Percentiles rank a stretch among this genome's conserved stretches.
Evolutionary conservation across 257 asterid genomes (phyloP).

Genomic region (Asclepias syriaca): DNA sequence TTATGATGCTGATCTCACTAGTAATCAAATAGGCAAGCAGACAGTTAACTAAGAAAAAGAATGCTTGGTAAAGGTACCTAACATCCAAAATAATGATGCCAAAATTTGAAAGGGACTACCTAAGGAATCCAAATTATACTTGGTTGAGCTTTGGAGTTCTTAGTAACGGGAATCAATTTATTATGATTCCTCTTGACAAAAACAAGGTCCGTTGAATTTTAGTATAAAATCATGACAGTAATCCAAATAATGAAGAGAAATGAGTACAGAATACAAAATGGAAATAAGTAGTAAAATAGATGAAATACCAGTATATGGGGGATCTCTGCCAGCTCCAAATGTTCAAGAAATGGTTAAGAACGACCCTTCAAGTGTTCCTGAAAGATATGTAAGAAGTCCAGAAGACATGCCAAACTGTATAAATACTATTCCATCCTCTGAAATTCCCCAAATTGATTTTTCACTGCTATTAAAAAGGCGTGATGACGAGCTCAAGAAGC

Average conservation of each 20-base stretch:
- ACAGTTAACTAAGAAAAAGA: neutral
- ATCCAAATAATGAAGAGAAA: neutral
- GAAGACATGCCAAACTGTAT: neutral
- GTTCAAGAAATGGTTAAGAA: constrained; percentile 4
- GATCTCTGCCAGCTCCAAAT: constrained; percentile 6
- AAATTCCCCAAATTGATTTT: constrained; percentile 37
- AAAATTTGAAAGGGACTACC: neutral
- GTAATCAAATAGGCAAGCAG: neutral
- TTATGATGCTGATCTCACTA: neutral
- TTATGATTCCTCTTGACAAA: neutral
- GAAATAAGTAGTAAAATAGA: neutral
- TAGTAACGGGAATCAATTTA: neutral
- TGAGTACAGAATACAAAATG: neutral
- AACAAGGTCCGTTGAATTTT: neutral
- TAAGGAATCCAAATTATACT: neutral
- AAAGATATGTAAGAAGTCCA: neutral
- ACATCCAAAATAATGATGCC: neutral
- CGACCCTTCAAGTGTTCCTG: neutral
- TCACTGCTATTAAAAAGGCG: constrained; percentile 29
- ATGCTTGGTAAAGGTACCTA: neutral
- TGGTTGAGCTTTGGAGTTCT: too few species aligned
- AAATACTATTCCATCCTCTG: constrained; percentile 10
- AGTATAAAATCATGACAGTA: neutral
- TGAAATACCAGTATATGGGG: neutral
- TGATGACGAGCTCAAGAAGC: constrained; percentile 31